Evolutionary conservation across 768 basidiomycete species (phyloP), one percentile per base, ranked within the genome.

Genomic region (Gelatoporia subvermispora): DNA sequence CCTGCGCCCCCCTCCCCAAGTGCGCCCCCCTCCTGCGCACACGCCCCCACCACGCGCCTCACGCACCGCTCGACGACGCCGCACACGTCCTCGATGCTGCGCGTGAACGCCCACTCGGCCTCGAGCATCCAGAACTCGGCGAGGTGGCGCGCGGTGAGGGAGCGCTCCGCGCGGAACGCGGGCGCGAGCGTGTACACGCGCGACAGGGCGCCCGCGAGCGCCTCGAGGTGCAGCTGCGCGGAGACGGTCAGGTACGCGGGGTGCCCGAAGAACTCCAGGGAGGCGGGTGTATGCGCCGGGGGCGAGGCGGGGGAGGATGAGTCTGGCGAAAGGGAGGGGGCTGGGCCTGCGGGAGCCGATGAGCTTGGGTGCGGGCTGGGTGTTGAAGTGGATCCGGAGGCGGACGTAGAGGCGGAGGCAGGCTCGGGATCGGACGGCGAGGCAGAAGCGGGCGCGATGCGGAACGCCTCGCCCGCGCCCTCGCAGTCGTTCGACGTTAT

Each of bases 61-160:
- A 77, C 72, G 45, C 68, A 72, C 17, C 66, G 72, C 61, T 89
- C 86, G 2, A 79, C 75, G 20, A 84, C 68, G 38, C 65, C 58
- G 63, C 83, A 79, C 16, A 88, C 64, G 36, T 75, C 72, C 2
- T 70, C 68, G 3, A 85, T 62, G 8, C 64, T 62, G 20, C 58
- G 55, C 18, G 72, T 68, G 60, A 82, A 87, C 0, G 82, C 82
- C 78, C 91, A 85, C 63, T 99, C 96, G 0, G 90, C 94, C 68
- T 99, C 96, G 46, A 97, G 80, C 96, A 99, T 99, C 88, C 92
- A 97, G 66, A 99, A 99, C 65, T 99, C 96, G 43, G 91, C 83
- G 11, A 99, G 78, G 63, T 99, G 96, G n/a, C 95, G 76, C 25
- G 81, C 79, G 2, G 95, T 97, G 56, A 85, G 77, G 2, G 85